A percentile compares a stretch with the other conserved stretches of the same genome.
Evolutionary conservation across 352 stramenopile species (phyloP).

Genomic region (Plasmopara muralis): DNA sequence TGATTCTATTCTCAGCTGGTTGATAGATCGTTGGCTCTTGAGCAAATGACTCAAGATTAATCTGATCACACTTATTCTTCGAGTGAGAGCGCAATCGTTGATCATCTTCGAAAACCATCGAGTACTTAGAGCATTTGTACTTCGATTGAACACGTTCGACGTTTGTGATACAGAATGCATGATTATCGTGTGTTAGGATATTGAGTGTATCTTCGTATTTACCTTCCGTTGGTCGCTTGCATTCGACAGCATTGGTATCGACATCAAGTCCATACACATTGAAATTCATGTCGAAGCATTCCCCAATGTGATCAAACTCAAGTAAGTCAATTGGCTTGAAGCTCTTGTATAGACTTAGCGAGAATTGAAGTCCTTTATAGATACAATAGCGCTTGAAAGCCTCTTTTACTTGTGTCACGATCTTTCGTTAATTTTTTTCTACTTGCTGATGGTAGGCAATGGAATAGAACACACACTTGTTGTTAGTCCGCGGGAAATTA

Average conservation of each 20-base stretch:
- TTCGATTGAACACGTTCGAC: neutral
- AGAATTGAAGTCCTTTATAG: conserved; percentile 4
- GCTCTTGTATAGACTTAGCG: neutral
- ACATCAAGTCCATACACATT: conserved; percentile 6
- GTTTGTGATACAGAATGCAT: neutral
- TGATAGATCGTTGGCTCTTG: neutral
- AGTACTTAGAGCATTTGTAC: neutral
- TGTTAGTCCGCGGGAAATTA: neutral
- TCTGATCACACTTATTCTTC: neutral
- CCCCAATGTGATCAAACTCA: conserved; percentile 4
- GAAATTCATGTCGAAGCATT: conserved; percentile 6
- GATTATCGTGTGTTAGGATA: neutral
- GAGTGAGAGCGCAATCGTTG: neutral
- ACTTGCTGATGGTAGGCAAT: conserved; percentile 3
- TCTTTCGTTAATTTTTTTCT: conserved; percentile 4
- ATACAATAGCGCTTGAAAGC: conserved; percentile 8
- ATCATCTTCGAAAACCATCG: neutral
- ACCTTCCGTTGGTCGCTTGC: neutral
- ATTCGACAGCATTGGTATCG: neutral
- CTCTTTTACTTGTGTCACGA: conserved; percentile 2
- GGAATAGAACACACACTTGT: conserved; percentile 2
- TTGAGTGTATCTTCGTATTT: neutral
- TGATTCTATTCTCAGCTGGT: neutral
- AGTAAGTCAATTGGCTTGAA: conserved; percentile 10
- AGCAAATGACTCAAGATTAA: neutral